Conservation (phyloP, 1,139 yeast genomes). For the Candida sanyaensis region DNA sequence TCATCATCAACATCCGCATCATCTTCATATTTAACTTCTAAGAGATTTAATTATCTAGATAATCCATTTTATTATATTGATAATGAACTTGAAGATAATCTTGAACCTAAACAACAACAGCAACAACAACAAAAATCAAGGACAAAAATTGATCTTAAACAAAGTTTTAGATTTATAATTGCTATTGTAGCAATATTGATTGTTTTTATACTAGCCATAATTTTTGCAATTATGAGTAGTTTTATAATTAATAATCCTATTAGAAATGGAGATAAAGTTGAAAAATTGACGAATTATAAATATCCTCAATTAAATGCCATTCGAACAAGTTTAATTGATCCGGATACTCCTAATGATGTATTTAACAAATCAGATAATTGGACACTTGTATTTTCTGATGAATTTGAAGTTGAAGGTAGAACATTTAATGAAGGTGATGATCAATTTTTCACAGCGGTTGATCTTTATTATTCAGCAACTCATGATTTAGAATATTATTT, state of each 20-base stretch:
- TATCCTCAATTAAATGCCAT: slow-evolving; percentile 27
- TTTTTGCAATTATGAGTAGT: slow-evolving; percentile 10
- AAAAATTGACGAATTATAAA: slow-evolving; percentile 12
- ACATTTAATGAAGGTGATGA: slow-evolving; percentile 33
- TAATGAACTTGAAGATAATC: slow-evolving; percentile 3
- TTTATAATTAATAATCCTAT: slow-evolving; percentile 10
- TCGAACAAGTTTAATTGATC: slow-evolving; percentile 25
- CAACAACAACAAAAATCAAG: not conserved
- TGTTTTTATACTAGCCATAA: slow-evolving; percentile 8
- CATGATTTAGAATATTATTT: slow-evolving; percentile 32
- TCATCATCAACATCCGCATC: not conserved
- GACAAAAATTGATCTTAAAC: slow-evolving; percentile 1
- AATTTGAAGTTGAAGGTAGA: slow-evolving; percentile 32
- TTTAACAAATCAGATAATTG: slow-evolving; percentile 18
- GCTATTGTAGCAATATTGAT: slow-evolving; percentile 5
- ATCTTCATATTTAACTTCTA: slow-evolving; percentile 1
- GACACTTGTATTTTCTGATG: slow-evolving; percentile 33
- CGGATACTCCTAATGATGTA: slow-evolving; percentile 24
- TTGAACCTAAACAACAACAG: not conserved
- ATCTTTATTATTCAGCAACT: slow-evolving; percentile 32
- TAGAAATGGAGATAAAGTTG: slow-evolving; percentile 11
- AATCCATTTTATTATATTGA: slow-evolving; percentile 13
- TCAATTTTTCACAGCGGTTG: slow-evolving; percentile 31
- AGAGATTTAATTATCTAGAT: slow-evolving; percentile 9
- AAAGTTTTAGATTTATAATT: slow-evolving; percentile 4